Evolutionary conservation across 2,329 filamentous ascomycete species (phyloP).

Genomic region (Fusarium sp.): DNA sequence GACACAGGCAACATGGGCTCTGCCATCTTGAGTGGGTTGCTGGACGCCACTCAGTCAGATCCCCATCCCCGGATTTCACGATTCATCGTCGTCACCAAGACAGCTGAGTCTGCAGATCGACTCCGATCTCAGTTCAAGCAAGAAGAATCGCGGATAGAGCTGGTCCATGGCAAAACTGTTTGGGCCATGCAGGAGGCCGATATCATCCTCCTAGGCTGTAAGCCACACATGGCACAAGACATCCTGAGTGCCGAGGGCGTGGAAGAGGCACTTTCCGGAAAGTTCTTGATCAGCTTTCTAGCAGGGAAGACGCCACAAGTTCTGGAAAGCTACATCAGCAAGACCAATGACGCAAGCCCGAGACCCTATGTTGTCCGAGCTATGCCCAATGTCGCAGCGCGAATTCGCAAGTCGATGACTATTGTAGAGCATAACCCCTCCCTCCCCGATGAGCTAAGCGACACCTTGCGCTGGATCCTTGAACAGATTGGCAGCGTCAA

Average conservation of each 20-base stretch:
- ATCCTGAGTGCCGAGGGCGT: constrained; percentile 10
- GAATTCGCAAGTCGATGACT: constrained; percentile 14
- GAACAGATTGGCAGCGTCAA: constrained; percentile 12
- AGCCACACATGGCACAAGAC: constrained; percentile 8
- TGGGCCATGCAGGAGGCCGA: constrained; percentile 13
- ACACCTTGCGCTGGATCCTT: constrained; percentile 10
- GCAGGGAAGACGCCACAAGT: constrained; percentile 12
- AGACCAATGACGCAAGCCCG: not conserved
- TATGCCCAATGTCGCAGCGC: constrained; percentile 14
- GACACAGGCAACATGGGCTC: not conserved
- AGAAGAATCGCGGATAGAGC: not conserved
- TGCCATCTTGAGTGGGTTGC: not conserved
- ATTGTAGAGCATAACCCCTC: constrained; percentile 7
- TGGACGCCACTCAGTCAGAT: not conserved
- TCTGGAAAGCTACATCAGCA: constrained; percentile 7
- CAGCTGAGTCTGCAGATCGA: not conserved
- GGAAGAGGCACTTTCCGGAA: constrained; percentile 5
- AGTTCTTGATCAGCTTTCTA: constrained; percentile 16
- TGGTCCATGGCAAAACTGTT: not conserved
- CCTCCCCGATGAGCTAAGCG: constrained; percentile 3
- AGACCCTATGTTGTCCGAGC: constrained; percentile 10
- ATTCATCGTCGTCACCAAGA: not conserved
- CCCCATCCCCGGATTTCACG: not conserved
- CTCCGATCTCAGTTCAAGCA: not conserved
- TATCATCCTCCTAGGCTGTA: constrained; percentile 12